Base-by-base conservation (phyloP, 169 alveolate genomes). In the Plasmodium vivax region DNA sequence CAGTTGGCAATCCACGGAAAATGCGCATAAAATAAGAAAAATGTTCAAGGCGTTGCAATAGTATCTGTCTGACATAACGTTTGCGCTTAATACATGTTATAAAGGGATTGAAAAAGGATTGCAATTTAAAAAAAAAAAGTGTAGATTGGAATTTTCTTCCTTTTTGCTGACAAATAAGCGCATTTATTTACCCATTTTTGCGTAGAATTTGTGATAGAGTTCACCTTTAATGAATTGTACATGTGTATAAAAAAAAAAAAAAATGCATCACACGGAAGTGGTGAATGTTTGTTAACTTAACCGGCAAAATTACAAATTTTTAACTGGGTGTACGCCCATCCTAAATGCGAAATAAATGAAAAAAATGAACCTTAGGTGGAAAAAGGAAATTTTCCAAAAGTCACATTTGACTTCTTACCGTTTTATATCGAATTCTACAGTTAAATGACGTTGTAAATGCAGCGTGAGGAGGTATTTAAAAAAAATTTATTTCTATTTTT, bases 401-500 rank as follows among this genome's bases (percentile, higher is more conserved):
- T 79, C 38, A 43, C 85, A 32, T 79, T 36, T 79, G n/a, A 19
- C 41, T 82, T 82, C 43, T 82, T 62, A 62, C 4, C 5, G 43
- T 43, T 45, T 54, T 82, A 38, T 79, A 79, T 79, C 8, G 58
- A 79, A 38, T 79, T 36, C 56, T 38, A 30, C 73, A 82, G 23
- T 82, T 71, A 82, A 82, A 82, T 82, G 27, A 51, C 41, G 72
- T n/a, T 82, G 87, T 54, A 56, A 32, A 54, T 32, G 36, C 19
- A 82, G 41, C 47, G 71, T 54, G 90, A 34, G 30, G 19, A 30
- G 72, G 30, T 19, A 32, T 54, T 54, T 56, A 8, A 30, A 43
- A 54, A 82, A 82, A 82, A 23, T 2, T 34, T 54, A 82, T 54
- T 82, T 82, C 90, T 82, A 82, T 34, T 82, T 43, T 82, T 82